Base-by-base conservation (phyloP, 2,329 filamentous ascomycete species). In the Ceratocystiopsis sp. region DNA sequence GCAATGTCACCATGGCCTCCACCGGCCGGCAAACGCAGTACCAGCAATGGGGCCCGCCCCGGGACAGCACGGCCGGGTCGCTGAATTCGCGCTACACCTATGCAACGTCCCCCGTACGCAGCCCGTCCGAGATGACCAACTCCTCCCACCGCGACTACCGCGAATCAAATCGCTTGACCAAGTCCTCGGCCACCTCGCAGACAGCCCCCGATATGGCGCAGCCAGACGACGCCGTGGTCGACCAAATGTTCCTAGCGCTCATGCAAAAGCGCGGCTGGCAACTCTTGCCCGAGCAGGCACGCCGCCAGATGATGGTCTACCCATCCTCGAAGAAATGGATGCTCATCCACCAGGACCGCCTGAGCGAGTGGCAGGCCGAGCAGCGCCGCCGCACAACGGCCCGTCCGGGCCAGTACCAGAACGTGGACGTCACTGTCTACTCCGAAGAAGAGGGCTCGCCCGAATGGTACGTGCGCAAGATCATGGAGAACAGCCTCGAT, bases 221-320 rank as follows among this genome's bases (percentile, higher is more conserved):
- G 53, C 85, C 85, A 15, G 83, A 93, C 58, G 85, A 93, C 55
- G 74, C 78, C 46, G 65, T 93, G 14, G 82, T 95, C 38, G 85
- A 96, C 57, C 78, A 87, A 55, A 84, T 94, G 67, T 96, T 96
- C 56, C 69, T 87, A 54, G 80, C 85, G 42, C 66, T 98, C 50
- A 96, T 98, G 91, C 84, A 93, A 56, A 95, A 95, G 64, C 77
- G 91, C 63, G 91, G 89, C 50, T 96, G 87, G 84, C 91, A 94
- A 64, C 93, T 93, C 60, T 67, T 98, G 50, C 91, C 91, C 6
- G 91, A 98, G 56, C 85, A 94, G 64, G 91, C 91, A 29, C 77
- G 82, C 52, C 73, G 89, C 48, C 91, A 96, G 65, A 96, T 98
- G 89, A 75, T 91, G 62, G 86, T 86, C 35, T 96, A 98, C 58